A percentile compares a stretch with the other conserved stretches of the same genome.
Evolutionary conservation across 495 filamentous ascomycete genomes (phyloP).

Genomic region (Tetracladium setigerum): DNA sequence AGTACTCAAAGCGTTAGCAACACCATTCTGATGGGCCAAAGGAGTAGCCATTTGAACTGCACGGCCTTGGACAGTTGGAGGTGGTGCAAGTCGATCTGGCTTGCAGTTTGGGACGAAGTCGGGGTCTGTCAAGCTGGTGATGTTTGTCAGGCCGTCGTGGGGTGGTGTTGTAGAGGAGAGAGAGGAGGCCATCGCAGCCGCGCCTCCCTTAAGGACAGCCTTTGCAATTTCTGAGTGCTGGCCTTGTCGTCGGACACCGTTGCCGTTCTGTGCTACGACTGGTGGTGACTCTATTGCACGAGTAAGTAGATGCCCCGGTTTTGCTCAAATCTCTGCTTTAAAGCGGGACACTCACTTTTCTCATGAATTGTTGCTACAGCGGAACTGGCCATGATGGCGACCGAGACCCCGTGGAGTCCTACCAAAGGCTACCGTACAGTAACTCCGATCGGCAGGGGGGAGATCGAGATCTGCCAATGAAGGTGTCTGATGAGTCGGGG

Average conservation of each 20-base stretch:
- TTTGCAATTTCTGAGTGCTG: slow-evolving; percentile 52
- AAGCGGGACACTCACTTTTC: too few species aligned
- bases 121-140: background rate
- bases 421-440: too few species aligned
- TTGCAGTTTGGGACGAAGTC: slow-evolving; percentile 10
- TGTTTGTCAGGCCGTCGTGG: slow-evolving; percentile 6
- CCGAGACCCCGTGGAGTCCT: too few species aligned
- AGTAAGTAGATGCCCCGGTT: too few species aligned
- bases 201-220: slow-evolving; percentile 50
- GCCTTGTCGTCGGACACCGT: slow-evolving; percentile 25
- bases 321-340: too few species aligned
- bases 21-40: slow-evolving; percentile 28
- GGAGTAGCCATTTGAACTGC: slow-evolving; percentile 13
- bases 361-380: too few species aligned
- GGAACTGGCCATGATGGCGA: too few species aligned
- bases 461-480: too few species aligned
- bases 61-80: slow-evolving; percentile 13
- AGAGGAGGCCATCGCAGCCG: background rate
- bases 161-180: background rate
- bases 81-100: slow-evolving; percentile 13
- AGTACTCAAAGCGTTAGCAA: slow-evolving; percentile 24
- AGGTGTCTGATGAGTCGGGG: too few species aligned
- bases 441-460: too few species aligned
- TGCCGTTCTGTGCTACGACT: too few species aligned
- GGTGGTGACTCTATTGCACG: slow-evolving; percentile 1